Conservation (phyloP, 2,329 filamentous ascomycete genomes). For the Ceratocystis diversiconidia region DNA sequence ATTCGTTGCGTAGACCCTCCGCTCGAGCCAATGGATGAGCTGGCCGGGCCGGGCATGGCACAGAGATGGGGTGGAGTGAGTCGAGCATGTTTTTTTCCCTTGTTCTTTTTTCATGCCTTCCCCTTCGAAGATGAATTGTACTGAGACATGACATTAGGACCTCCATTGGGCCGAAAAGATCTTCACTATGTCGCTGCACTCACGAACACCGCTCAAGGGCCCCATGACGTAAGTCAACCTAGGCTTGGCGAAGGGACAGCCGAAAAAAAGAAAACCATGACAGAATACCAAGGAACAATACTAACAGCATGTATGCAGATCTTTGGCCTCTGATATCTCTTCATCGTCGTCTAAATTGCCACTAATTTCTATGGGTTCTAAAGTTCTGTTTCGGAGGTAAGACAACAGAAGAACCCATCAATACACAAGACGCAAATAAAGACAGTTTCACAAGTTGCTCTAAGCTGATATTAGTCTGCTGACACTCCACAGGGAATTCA, state of each 20-base stretch:
- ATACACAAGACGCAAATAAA: not conserved
- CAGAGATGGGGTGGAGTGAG: not conserved
- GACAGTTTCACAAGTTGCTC: no score
- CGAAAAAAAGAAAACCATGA: not conserved
- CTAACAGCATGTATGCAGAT: not conserved
- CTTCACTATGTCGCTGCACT: slow-evolving; percentile 40
- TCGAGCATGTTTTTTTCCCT: not conserved
- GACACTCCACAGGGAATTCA: not conserved
- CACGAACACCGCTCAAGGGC: slow-evolving; percentile 36
- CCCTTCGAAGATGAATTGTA: not conserved
- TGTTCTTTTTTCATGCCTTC: not conserved
- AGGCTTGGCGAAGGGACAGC: not conserved
- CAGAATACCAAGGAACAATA: not conserved
- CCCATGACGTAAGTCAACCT: slow-evolving; percentile 23
- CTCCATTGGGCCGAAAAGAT: slow-evolving; percentile 48
- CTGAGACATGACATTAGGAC: slow-evolving; percentile 25
- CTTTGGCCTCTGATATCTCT: not conserved
- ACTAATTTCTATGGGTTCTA: not conserved
- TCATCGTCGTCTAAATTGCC: not conserved
- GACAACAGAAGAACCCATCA: not conserved
- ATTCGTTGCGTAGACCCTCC: not conserved
- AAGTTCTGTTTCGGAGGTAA: not conserved
- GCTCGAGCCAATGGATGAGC: not conserved
- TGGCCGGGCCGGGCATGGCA: not conserved
- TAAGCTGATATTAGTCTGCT: not conserved